phyloP scores from a whole-genome alignment of 306 rosid genomes.

The Chamaecrista fasciculata region DNA sequence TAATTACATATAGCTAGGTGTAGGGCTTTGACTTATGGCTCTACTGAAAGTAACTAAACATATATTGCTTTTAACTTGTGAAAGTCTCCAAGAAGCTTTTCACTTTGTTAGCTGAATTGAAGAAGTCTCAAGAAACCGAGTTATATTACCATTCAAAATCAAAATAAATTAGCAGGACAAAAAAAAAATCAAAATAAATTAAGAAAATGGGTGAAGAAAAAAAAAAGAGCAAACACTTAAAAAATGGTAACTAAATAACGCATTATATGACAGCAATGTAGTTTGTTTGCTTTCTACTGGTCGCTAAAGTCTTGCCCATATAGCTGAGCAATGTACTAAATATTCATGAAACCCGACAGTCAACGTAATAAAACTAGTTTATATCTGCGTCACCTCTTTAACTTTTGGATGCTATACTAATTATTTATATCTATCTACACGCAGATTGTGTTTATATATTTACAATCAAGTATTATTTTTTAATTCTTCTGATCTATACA shows the following conservation, averaged over 20 bases:
- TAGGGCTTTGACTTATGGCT: not conserved
- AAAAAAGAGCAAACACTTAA: not conserved
- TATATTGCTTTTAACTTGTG: slow-evolving; percentile 26
- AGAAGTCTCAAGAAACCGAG: slow-evolving; percentile 33
- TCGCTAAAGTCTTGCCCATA: not conserved
- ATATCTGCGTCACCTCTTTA: too few species aligned
- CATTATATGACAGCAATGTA: not conserved
- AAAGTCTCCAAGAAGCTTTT: slow-evolving; percentile 11
- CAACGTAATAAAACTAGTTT: too few species aligned
- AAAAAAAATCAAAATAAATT: not conserved
- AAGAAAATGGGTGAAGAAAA: not conserved
- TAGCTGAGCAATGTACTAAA: not conserved
- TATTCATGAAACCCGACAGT: too few species aligned
- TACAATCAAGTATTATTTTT: too few species aligned
- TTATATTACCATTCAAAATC: not conserved
- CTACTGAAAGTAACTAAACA: slow-evolving; percentile 5
- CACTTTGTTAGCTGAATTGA: not conserved
- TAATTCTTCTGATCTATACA: too few species aligned
- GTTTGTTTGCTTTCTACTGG: not conserved
- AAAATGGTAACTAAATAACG: not conserved
- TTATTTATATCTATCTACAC: too few species aligned
- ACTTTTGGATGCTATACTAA: too few species aligned
- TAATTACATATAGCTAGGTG: too few species aligned
- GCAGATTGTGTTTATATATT: too few species aligned
- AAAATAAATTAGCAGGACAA: not conserved